phyloP scores from a whole-genome alignment of 2,329 filamentous ascomycete species.

The Clarireedia monteithiana region DNA sequence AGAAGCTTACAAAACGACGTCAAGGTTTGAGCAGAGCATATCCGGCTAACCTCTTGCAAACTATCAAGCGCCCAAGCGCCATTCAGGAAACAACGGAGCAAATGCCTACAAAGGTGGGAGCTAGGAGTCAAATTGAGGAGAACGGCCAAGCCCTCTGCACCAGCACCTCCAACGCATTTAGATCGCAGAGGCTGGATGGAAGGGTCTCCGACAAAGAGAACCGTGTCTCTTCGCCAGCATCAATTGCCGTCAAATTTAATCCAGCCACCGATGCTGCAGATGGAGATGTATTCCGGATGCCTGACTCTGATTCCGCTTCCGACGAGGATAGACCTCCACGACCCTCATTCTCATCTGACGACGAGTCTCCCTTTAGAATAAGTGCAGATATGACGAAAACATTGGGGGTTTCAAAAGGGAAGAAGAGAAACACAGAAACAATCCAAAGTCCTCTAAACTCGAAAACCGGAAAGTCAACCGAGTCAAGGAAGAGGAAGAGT shows the following conservation, averaged over 20 bases:
- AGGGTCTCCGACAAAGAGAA: slow-evolving; percentile 4
- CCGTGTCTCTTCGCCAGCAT: background rate
- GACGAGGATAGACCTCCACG: slow-evolving; percentile 2
- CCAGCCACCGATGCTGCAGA: background rate
- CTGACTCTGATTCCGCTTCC: slow-evolving; percentile 1
- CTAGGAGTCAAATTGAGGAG: background rate
- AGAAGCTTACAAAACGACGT: slow-evolving; percentile 1
- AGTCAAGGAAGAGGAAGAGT: slow-evolving; percentile 17
- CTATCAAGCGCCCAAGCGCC: background rate
- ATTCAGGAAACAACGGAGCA: background rate
- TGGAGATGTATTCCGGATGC: background rate
- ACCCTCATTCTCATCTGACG: background rate
- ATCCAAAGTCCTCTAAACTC: background rate
- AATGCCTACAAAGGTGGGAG: background rate
- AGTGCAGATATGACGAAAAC: slow-evolving; percentile 7
- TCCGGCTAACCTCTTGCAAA: background rate
- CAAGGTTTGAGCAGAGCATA: slow-evolving; percentile 2
- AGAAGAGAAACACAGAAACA: background rate
- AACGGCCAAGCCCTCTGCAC: background rate
- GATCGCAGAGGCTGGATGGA: background rate
- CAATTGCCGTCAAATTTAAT: background rate
- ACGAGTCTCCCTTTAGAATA: background rate
- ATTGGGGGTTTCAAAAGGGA: background rate
- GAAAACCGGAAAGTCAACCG: background rate
- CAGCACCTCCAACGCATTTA: background rate